A percentile compares a stretch with the other conserved stretches of the same genome.
phyloP scores from a whole-genome alignment of 108 stramenopile species.

The Cyclotella cryptica region DNA sequence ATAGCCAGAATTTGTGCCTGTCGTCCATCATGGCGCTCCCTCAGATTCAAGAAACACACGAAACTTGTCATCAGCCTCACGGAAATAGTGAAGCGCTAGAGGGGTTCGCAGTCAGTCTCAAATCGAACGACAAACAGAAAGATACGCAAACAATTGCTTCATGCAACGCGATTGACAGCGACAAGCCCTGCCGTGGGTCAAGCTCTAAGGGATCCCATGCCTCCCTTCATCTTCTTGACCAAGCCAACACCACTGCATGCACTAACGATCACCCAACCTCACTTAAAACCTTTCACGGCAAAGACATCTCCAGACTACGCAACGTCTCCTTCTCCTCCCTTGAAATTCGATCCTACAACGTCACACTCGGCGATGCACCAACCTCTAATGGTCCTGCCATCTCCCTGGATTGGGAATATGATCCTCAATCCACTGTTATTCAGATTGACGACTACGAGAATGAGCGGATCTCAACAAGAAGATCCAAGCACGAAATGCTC shows the following conservation, averaged over 20 bases:
- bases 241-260: background rate
- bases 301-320: constrained; percentile 11
- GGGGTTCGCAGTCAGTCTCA: too few relatives aligned
- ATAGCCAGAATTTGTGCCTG: background rate
- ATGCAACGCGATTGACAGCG: too few relatives aligned
- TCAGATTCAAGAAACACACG: background rate
- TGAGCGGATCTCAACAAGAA: constrained; percentile 5
- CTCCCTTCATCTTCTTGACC: too few relatives aligned
- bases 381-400: constrained; percentile 30
- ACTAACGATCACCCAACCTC: background rate
- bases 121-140: too few relatives aligned
- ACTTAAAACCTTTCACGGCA: background rate
- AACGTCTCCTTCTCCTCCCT: constrained; percentile 38
- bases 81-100: background rate
- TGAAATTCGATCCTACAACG: constrained; percentile 41
- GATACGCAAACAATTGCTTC: too few relatives aligned
- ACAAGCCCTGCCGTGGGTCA: too few relatives aligned
- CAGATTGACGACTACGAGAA: constrained; percentile 33
- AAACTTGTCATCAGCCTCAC: background rate
- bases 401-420: constrained; percentile 42
- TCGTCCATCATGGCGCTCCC: background rate
- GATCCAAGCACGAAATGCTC: constrained; percentile 45
- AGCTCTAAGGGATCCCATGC: too few relatives aligned
- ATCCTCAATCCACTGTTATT: constrained; percentile 10
- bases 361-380: constrained; percentile 36